Evolutionary conservation across 495 filamentous ascomycete species (phyloP), one percentile per base, ranked within the genome.

Genomic region (Penicillium tannophilum): DNA sequence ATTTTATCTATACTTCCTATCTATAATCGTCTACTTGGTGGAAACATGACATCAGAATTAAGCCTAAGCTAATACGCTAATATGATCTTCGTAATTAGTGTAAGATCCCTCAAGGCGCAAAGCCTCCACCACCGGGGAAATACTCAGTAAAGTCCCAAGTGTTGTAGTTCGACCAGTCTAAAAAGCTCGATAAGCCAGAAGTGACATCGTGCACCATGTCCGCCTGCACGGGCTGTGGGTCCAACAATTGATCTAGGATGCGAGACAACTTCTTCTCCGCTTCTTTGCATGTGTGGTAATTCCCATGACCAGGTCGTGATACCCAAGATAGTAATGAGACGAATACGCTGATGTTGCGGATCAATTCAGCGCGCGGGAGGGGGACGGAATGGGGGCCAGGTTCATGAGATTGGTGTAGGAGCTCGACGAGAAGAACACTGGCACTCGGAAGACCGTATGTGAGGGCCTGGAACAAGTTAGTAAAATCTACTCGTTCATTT

Each of bases 321-420:
- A 88, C 76, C 75, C 82, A 82, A 7, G 80, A 80, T 5, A 88
- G 69, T 35, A 79, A 79, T 0, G 82, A 84, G 17, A 87, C 76
- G 45, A 89, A 84, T 14, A 87, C 78, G 55, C 84, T 87, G 7
- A 88, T 74, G 54, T 87, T 85, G 44, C 86, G 86, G 35, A 88
- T 84, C 10, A 83, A 74, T 60, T 85, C 82, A 1, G 86, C 84
- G 16, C 85, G 79, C 0, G 84, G 84, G 4, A 83, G 68, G 54
- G 74, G 55, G 31, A 75, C 57, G 24, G 61, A 48, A 49, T 72
- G 62, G 44, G 75, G 63, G 4, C 69, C 63, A 0, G 73, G 66
- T 4, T 71, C 66, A 56, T 82, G 79, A 12, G 80, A 80, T 56
- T 86, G 84, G 47, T 78, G 82, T 7, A 86, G 70, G 12, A 89